Conservation (phyloP, 768 basidiomycete genomes). For the Suillus spraguei region DNA sequence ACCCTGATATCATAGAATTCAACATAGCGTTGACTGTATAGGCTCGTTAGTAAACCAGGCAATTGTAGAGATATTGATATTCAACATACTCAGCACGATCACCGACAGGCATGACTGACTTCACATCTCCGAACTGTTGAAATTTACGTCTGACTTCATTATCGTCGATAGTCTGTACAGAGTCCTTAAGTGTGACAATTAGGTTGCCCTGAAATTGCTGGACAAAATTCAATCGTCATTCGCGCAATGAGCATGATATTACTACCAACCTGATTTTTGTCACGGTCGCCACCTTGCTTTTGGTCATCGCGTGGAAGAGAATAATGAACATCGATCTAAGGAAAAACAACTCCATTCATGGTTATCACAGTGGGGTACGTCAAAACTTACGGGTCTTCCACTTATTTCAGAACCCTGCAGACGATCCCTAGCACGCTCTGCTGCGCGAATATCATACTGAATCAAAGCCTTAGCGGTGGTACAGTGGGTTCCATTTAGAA, state of each 20-base stretch:
- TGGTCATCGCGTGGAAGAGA: conserved; percentile 91
- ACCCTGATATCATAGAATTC: conserved; percentile 93
- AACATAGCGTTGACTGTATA: conserved; percentile 79
- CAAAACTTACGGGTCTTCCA: conserved; percentile 79
- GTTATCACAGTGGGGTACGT: conserved; percentile 5
- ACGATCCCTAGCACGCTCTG: conserved; percentile 88
- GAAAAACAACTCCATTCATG: conserved; percentile 15
- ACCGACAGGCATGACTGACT: conserved; percentile 66
- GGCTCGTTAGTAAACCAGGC: conserved; percentile 13
- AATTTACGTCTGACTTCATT: conserved; percentile 85
- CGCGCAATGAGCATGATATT: neutral
- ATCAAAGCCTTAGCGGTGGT: conserved; percentile 18
- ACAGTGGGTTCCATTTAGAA: conserved; percentile 21
- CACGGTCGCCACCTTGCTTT: conserved; percentile 58
- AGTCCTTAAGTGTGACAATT: conserved; percentile 75
- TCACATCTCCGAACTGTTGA: conserved; percentile 90
- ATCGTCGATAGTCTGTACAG: conserved; percentile 76
- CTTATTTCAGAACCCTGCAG: conserved; percentile 89
- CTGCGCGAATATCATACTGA: conserved; percentile 91
- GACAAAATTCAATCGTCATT: conserved; percentile 16
- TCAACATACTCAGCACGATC: conserved; percentile 61
- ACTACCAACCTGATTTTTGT: conserved; percentile 79
- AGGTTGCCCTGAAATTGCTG: conserved; percentile 85
- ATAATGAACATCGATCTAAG: conserved; percentile 97
- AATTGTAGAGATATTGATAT: neutral